A percentile compares a stretch with the other conserved stretches of the same genome.
phyloP scores from a whole-genome alignment of 1,139 yeast species.

The Yamadazyma jaroonii region DNA sequence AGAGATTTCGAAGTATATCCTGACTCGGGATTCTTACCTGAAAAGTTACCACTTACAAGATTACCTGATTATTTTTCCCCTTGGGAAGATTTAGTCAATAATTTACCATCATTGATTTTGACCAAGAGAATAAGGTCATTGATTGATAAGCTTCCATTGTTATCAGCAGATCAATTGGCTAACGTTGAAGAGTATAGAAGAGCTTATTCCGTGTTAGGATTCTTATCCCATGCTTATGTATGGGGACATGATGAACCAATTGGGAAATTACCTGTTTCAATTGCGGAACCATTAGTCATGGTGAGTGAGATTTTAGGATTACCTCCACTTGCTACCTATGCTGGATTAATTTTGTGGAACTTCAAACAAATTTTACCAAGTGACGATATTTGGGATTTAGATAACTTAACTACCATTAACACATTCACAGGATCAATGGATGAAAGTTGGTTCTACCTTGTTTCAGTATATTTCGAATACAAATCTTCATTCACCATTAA shows the following conservation, averaged over 20 bases:
- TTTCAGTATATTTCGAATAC: slow-evolving; percentile 81
- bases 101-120: slow-evolving; percentile 70
- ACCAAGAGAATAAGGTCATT: slow-evolving; percentile 58
- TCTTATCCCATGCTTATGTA: slow-evolving; percentile 82
- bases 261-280: slow-evolving; percentile 62
- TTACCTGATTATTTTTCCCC: slow-evolving; percentile 65
- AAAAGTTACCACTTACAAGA: slow-evolving; percentile 54
- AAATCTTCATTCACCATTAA: slow-evolving; percentile 74
- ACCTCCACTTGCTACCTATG: slow-evolving; percentile 87
- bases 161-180: slow-evolving; percentile 44
- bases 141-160: slow-evolving; percentile 59
- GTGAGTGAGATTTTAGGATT: slow-evolving; percentile 61
- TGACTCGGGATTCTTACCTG: slow-evolving; percentile 75
- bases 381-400: slow-evolving; percentile 47
- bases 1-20: slow-evolving; percentile 69
- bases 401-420: slow-evolving; percentile 72
- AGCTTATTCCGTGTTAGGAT: slow-evolving; percentile 76
- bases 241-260: slow-evolving; percentile 76
- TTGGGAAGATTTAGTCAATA: slow-evolving; percentile 72
- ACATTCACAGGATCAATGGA: slow-evolving; percentile 91
- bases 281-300: slow-evolving; percentile 67
- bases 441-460: slow-evolving; percentile 91
- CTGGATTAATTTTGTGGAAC: slow-evolving; percentile 88
- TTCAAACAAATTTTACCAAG: slow-evolving; percentile 61
- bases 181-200: slow-evolving; percentile 59